Evolutionary conservation across 495 filamentous ascomycete genomes (phyloP).

Genomic region (Tuber umbilicatum): DNA sequence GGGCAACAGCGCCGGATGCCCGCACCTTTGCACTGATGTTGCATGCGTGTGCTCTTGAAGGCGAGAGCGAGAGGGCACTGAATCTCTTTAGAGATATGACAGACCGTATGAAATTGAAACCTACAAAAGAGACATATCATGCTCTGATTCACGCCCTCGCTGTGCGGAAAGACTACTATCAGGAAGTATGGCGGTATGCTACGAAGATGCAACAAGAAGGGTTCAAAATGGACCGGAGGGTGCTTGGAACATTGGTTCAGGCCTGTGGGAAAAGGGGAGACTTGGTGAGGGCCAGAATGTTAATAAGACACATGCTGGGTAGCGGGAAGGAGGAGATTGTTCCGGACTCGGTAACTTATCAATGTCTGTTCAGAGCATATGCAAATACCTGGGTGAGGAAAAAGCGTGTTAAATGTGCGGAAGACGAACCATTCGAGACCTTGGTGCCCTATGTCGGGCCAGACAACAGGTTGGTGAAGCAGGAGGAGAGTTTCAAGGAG

Average conservation of each 20-base stretch:
- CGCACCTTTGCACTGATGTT: slow-evolving; percentile 38
- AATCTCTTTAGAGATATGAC: slow-evolving; percentile 41
- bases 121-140: slow-evolving; percentile 31
- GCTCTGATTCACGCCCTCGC: slow-evolving; percentile 41
- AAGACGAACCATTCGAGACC: neutral
- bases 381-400: slow-evolving; percentile 16
- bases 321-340: slow-evolving; percentile 18
- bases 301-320: slow-evolving; percentile 39
- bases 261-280: slow-evolving; percentile 39
- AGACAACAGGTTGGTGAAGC: slow-evolving; percentile 16
- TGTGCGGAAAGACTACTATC: slow-evolving; percentile 39
- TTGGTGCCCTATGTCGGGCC: slow-evolving; percentile 13
- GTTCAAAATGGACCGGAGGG: slow-evolving; percentile 18
- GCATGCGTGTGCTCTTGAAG: slow-evolving; percentile 37
- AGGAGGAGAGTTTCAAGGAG: slow-evolving; percentile 18
- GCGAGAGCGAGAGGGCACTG: slow-evolving; percentile 36
- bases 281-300: slow-evolving; percentile 37
- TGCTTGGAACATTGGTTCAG: slow-evolving; percentile 35
- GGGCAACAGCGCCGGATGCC: slow-evolving; percentile 34
- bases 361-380: slow-evolving; percentile 37
- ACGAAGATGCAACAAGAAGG: slow-evolving; percentile 35
- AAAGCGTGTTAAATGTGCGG: slow-evolving; percentile 6
- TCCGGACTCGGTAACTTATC: slow-evolving; percentile 36
- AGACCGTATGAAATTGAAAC: slow-evolving; percentile 20
- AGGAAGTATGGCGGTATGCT: slow-evolving; percentile 38